phyloP scores from a whole-genome alignment of 2,329 filamentous ascomycete genomes.

The Microsporum ferrugineum region DNA sequence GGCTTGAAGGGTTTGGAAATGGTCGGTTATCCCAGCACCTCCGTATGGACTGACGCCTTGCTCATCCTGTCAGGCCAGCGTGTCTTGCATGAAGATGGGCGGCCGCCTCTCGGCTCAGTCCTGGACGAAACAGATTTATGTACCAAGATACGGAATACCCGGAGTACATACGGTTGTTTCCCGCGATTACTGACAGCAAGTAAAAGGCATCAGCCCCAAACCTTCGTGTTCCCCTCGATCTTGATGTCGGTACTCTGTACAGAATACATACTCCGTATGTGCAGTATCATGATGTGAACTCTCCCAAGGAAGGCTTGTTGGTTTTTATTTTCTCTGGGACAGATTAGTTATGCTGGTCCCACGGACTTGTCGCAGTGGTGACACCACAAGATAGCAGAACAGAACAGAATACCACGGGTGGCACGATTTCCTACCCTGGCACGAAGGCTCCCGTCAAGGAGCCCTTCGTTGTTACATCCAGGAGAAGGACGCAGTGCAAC shows the following conservation, averaged over 20 bases:
- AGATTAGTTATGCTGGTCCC: neutral
- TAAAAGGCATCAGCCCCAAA: neutral
- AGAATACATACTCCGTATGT: neutral
- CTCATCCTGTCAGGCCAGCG: neutral
- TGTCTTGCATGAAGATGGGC: neutral
- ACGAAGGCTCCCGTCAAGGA: neutral
- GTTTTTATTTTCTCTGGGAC: neutral
- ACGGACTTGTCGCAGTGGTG: neutral
- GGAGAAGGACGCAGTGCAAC: neutral
- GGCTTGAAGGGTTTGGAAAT: neutral
- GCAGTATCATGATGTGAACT: neutral
- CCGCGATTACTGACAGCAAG: neutral
- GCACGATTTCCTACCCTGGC: neutral
- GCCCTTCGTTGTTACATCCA: neutral
- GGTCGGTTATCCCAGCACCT: neutral
- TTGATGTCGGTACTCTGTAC: neutral
- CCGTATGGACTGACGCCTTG: neutral
- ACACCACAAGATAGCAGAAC: neutral
- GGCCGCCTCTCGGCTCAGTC: neutral
- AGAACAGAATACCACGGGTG: neutral
- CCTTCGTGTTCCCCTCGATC: neutral
- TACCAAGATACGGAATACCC: neutral
- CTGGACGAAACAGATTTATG: neutral
- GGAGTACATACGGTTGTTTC: neutral
- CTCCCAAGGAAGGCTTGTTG: neutral